Evolutionary conservation across 78 protist species (phyloP).

Genomic region (Dictyostelium firmibasis): DNA sequence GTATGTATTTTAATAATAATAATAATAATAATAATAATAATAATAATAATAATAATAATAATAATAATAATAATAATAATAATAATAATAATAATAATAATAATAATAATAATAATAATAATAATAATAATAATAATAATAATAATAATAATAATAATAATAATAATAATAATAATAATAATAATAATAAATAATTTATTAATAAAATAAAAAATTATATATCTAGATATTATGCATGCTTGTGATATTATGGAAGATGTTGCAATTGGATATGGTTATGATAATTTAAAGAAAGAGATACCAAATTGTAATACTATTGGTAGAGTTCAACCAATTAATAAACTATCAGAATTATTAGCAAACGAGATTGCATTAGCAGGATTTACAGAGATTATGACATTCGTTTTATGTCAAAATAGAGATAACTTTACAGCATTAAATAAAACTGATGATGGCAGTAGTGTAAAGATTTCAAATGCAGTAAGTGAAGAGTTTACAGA

Average conservation of each 20-base stretch:
- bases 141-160: constrained; percentile 3
- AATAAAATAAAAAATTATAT: too few species aligned
- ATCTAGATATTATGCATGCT: constrained; percentile 96
- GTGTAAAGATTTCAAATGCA: constrained; percentile 89
- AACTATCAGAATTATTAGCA: constrained; percentile 89
- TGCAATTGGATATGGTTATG: constrained; percentile 97
- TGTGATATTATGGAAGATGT: constrained; percentile 99
- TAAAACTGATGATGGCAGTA: constrained; percentile 49
- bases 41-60: too few species aligned
- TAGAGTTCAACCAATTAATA: constrained; percentile 88
- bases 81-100: constrained; percentile 3
- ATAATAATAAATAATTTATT: too few species aligned
- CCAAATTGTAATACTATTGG: constrained; percentile 50
- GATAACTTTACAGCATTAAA: constrained; percentile 83
- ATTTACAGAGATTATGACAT: constrained; percentile 94
- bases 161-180: too few species aligned
- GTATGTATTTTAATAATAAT: constrained; percentile 4
- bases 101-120: too few species aligned
- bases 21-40: constrained; percentile 3
- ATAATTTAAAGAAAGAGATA: constrained; percentile 81
- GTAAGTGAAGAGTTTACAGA: constrained; percentile 90
- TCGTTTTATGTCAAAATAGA: constrained; percentile 91
- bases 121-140: background rate
- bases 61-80: background rate
- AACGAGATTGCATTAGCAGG: constrained; percentile 93